Conservation (phyloP, 805 yeast genomes). For the Zygotorulaspora sp. region DNA sequence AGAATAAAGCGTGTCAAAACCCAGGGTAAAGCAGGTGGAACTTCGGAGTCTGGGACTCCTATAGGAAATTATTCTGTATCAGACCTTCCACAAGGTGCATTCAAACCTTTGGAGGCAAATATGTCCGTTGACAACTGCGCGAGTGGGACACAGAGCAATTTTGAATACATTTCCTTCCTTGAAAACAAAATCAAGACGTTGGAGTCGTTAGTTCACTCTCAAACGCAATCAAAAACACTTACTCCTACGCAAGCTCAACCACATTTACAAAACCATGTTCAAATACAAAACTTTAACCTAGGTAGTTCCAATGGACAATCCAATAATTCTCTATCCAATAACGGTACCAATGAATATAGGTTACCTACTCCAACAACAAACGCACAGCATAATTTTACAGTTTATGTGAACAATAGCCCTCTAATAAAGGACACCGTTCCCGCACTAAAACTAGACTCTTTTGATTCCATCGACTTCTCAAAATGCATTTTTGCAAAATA, state of each 20-base stretch:
- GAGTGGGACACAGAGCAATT: slow-evolving; percentile 35
- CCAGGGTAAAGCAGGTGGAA: not conserved
- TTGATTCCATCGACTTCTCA: slow-evolving; percentile 39
- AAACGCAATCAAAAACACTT: not conserved
- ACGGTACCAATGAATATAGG: not conserved
- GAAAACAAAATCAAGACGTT: slow-evolving; percentile 52
- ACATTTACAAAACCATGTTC: not conserved
- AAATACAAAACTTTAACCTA: not conserved
- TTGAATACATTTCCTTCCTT: slow-evolving; percentile 52
- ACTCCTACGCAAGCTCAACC: not conserved
- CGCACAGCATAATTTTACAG: not conserved
- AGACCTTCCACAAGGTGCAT: not conserved
- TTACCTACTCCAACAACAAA: not conserved
- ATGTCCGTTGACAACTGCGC: not conserved
- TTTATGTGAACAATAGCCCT: not conserved
- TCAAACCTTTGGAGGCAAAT: not conserved
- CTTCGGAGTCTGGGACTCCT: not conserved
- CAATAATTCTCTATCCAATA: not conserved
- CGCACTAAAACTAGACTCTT: slow-evolving; percentile 28
- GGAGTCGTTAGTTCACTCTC: slow-evolving; percentile 31
- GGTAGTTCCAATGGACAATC: not conserved
- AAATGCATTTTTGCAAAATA: slow-evolving; percentile 44
- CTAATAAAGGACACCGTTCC: slow-evolving; percentile 26
- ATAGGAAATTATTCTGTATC: not conserved
- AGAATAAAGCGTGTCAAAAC: not conserved